Conservation (phyloP, 1,284 basidiomycete species). For the Trametes hirsuta region DNA sequence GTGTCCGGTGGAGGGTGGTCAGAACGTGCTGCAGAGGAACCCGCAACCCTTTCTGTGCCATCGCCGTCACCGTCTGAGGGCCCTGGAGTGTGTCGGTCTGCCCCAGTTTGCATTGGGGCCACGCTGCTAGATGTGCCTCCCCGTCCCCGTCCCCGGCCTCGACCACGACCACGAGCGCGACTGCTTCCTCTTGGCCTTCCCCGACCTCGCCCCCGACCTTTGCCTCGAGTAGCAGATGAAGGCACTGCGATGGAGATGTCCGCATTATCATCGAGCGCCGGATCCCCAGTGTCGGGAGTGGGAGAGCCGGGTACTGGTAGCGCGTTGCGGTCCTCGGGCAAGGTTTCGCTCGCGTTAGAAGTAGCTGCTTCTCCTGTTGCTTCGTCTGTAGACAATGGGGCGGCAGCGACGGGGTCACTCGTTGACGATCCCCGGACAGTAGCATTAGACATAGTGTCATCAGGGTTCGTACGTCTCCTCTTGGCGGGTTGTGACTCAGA, state of each 20-base stretch:
- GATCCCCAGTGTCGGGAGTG: no score
- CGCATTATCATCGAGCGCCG: no score
- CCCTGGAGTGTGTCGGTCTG: background rate
- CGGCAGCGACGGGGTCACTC: background rate
- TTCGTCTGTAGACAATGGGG: no score
- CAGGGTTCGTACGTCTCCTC: background rate
- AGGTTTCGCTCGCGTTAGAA: no score
- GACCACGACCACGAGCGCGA: background rate
- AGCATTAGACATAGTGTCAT: background rate
- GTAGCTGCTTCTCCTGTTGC: no score
- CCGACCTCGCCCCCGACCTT: conserved; percentile 5
- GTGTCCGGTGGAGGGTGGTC: no score
- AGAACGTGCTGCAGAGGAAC: no score
- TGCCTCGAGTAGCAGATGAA: background rate
- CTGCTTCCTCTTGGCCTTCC: background rate
- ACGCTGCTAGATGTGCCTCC: background rate
- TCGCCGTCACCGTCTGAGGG: background rate
- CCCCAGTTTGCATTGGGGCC: background rate
- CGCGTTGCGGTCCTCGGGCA: no score
- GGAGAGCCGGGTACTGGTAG: no score
- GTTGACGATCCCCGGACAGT: background rate
- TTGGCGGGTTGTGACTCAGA: conserved; percentile 1
- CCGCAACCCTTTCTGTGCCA: background rate
- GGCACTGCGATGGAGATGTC: no score
- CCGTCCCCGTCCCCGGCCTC: background rate